Base-by-base conservation (phyloP, 106 monocot species). In the Dactylorhiza incarnata region DNA sequence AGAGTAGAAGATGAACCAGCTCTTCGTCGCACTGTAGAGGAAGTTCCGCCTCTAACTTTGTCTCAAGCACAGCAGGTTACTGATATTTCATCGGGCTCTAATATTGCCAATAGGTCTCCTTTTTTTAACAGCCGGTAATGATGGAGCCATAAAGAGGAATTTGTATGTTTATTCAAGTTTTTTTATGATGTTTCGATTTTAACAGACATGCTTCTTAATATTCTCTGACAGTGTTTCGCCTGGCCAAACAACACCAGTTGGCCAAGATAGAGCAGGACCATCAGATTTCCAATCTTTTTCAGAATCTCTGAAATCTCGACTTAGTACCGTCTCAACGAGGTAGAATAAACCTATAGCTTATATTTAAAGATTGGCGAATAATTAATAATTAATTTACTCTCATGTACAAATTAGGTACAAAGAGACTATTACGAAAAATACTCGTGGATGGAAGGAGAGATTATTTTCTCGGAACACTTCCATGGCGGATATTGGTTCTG, bases 381-480 rank as follows among this genome's bases (percentile, higher is more conserved):
- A 12, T 29, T 65, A 29, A 65, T 65, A 12, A 65, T 65, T 23
- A 13, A 45, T 16, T 62, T 58, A 73, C 9, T 48, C 51, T 25
- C 80, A 66, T 44, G 16, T 61, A 45, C 53, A 52, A 58, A 26
- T 76, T 49, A 90, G 91, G 49, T 88, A 88, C 66, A 91, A 85
- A 75, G 91, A 91, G 62, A 88, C 87, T 45, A 81, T 91, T 46
- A 84, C 91, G 16, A 91, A 91, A 72, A 88, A 85, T 72, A 88
- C 91, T 11, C 47, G 83, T 55, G 91, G 91, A n/a, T 91, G 91
- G 91, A 91, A 85, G 78, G 91, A 88, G 77, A 87, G 85, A 77
- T 73, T 91, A 6, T 91, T 91, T 63, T 85, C 87, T 16, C 85
- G 87, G 53, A 85, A 80, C 72, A 72, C 54, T 72, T 79, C 85